Evolutionary conservation across 2,329 filamentous ascomycete species (phyloP).

Genomic region (Didymosphaeria variabile): DNA sequence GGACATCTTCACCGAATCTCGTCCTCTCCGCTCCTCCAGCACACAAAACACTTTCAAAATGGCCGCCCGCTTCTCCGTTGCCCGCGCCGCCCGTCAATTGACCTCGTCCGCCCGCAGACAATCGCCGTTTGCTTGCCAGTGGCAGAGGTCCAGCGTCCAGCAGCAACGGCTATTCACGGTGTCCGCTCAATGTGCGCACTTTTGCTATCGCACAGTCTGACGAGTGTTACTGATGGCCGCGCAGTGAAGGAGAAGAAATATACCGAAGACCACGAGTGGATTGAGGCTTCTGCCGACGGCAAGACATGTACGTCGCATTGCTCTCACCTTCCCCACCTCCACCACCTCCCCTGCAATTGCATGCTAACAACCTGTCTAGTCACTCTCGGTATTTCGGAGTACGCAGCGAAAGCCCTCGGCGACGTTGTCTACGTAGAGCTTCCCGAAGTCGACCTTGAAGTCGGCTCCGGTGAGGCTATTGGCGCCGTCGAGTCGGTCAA

Average conservation of each 20-base stretch:
- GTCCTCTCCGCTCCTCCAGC: constrained; percentile 11
- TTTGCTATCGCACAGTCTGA: constrained; percentile 8
- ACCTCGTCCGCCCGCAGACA: constrained; percentile 38
- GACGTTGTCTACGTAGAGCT: constrained; percentile 98
- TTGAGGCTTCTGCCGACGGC: constrained; percentile 84
- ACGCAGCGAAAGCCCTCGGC: constrained; percentile 90
- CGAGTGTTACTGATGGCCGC: constrained; percentile 25
- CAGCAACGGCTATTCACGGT: constrained; percentile 50
- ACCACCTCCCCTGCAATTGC: constrained; percentile 13
- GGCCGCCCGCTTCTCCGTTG: constrained; percentile 45
- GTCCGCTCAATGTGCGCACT: constrained; percentile 43
- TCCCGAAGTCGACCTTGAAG: constrained; percentile 73
- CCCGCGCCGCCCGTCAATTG: constrained; percentile 47
- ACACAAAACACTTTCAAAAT: constrained; percentile 34
- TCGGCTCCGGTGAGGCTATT: constrained; percentile 81
- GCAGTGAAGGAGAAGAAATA: constrained; percentile 79
- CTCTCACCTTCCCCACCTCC: neutral
- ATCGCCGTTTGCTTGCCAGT: constrained; percentile 33
- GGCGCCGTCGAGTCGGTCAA: constrained; percentile 98
- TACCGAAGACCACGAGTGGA: constrained; percentile 98
- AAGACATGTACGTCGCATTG: constrained; percentile 70
- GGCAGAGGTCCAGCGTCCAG: constrained; percentile 26
- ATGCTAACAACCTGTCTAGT: constrained; percentile 51
- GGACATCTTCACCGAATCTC: constrained; percentile 4
- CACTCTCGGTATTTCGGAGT: constrained; percentile 84